Evolutionary conservation across 768 basidiomycete species (phyloP), one percentile per base, ranked within the genome.

Genomic region (Psilocybe cyanescens): DNA sequence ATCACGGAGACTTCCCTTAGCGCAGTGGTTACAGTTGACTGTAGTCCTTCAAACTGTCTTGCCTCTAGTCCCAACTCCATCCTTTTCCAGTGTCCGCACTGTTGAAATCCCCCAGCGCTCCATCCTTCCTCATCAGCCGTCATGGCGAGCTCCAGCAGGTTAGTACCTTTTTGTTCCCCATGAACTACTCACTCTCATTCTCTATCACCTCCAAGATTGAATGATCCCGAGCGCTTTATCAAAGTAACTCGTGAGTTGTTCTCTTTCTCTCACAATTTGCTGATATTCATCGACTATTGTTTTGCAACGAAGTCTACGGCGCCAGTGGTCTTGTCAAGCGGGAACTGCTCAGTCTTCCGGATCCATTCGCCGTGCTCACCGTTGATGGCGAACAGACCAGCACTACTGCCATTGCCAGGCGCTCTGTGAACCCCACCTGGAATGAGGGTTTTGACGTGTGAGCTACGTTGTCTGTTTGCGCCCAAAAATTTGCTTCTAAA

Each of bases 351-450:
- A 81, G 90, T 65, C 81, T 94, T 8, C 94, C 94, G 2, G 93
- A 95, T 74, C 94, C 94, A 3, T 94, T 94, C 70, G 94, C 91
- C 6, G 90, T 95, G 11, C 81, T 97, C 51, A 92, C 91, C 5
- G 90, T 95, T 61, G 94, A 95, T 70, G 89, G 87, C 50, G 88
- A 92, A 67, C 90, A 94, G 73, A 90, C 90, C 12, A 86, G 85
- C 71, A 90, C 91, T 28, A 94, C 94, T 1, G 81, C 83, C 51
- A 85, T 90, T 58, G 79, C 88, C 73, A 90, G 85, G 74, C 86
- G 82, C 67, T 82, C 85, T 1, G 76, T 91, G 63, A 88, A 79
- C 64, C 89, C 92, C 8, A 79, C 85, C n/a, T 94, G 92, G 92
- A 91, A 88, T 66, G 91, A 94, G 72, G 83, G 86, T 58, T 95